phyloP scores from a whole-genome alignment of 2,329 filamentous ascomycete species.

The Sporothrix dimorphospora region DNA sequence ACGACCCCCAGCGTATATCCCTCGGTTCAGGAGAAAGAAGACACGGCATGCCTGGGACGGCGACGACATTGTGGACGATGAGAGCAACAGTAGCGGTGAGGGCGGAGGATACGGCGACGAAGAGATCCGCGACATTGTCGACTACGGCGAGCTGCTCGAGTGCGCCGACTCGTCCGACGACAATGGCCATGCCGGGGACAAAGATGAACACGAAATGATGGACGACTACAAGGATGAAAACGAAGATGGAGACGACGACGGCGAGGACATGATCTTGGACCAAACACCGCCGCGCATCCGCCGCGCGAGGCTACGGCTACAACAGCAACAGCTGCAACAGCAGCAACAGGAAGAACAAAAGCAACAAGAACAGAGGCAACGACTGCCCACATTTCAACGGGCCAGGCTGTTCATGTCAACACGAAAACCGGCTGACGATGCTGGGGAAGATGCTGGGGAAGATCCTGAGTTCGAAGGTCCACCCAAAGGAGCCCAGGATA shows the following conservation, averaged over 20 bases:
- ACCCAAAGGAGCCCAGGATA: too few species aligned
- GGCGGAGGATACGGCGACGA: not conserved
- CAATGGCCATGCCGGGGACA: not conserved
- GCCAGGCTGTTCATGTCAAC: constrained; percentile 24
- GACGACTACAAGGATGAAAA: not conserved
- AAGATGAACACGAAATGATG: not conserved
- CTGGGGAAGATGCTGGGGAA: not conserved
- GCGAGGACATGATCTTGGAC: constrained; percentile 18
- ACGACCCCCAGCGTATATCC: not conserved
- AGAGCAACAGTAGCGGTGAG: not conserved
- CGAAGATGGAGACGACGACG: not conserved
- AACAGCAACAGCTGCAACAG: constrained; percentile 4
- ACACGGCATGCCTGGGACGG: not conserved
- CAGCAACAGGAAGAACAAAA: not conserved
- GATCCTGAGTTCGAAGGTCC: not conserved
- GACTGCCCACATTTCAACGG: constrained; percentile 12
- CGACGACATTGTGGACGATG: constrained; percentile 20
- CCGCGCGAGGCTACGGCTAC: not conserved
- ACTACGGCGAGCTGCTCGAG: constrained; percentile 27
- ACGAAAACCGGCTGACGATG: not conserved
- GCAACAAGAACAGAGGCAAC: not conserved
- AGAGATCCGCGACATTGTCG: constrained; percentile 26
- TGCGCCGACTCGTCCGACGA: not conserved
- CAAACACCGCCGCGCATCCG: constrained; percentile 20
- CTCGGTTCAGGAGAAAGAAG: not conserved